These are phyloP conservation scores for Solanum paucissectum DNA, from an alignment of 257 asterid species.

Conservation along the genomic window DNA sequence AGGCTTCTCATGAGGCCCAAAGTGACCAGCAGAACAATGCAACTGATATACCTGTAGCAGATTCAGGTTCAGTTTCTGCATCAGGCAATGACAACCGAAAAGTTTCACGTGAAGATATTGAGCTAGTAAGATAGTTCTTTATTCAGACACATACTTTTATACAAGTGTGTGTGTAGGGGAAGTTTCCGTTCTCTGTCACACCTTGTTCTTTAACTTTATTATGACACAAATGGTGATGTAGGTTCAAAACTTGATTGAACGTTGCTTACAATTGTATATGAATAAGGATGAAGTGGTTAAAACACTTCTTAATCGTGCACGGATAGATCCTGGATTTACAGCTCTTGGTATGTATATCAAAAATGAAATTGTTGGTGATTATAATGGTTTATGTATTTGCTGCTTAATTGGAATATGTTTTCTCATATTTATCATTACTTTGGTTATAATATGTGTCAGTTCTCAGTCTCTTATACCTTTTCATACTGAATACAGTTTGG, in stretches of 20 bases:
- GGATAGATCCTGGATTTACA: slow-evolving; percentile 97
- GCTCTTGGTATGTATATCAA: slow-evolving; percentile 53
- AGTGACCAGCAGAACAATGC: slow-evolving; percentile 48
- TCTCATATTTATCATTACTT: not conserved
- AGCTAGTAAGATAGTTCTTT: slow-evolving; percentile 49
- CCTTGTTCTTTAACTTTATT: not conserved
- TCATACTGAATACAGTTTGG: slow-evolving; percentile 51
- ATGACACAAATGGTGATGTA: slow-evolving; percentile 14
- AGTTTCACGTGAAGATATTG: slow-evolving; percentile 94
- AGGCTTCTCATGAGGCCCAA: slow-evolving; percentile 54
- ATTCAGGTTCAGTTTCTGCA: slow-evolving; percentile 76
- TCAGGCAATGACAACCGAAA: slow-evolving; percentile 74
- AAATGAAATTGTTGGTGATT: not conserved
- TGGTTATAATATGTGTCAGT: not conserved
- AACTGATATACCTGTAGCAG: slow-evolving; percentile 63
- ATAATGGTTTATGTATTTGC: not conserved
- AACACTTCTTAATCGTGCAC: slow-evolving; percentile 84
- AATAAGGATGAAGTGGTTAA: slow-evolving; percentile 87
- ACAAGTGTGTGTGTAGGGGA: not conserved
- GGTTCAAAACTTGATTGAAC: slow-evolving; percentile 92
- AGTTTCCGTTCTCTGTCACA: not conserved
- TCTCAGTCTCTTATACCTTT: not conserved
- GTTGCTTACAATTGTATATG: slow-evolving; percentile 92
- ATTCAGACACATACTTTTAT: not conserved
- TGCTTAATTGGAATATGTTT: not conserved